Evolutionary conservation across 2,329 filamentous ascomycete species (phyloP).

Genomic region (Pochonia chlamydosporia): DNA sequence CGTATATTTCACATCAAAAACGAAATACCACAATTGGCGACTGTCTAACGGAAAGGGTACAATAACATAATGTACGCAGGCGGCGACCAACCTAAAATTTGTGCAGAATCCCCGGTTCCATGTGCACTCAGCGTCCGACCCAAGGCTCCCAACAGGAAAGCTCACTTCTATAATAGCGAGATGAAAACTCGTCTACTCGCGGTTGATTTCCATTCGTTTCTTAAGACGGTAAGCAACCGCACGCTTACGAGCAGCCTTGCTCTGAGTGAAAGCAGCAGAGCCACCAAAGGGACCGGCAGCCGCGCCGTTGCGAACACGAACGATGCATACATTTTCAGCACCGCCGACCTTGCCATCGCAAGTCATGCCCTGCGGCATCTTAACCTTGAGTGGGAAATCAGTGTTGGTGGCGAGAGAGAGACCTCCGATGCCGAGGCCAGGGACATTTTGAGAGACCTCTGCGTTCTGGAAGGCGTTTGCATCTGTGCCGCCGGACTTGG

Average conservation of each 20-base stretch:
- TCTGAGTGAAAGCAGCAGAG: conserved; percentile 60
- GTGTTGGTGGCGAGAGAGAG: conserved; percentile 53
- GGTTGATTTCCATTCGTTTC: conserved; percentile 30
- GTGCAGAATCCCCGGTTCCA: no score
- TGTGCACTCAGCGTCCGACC: no score
- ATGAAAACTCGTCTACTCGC: neutral
- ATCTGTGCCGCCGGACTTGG: conserved; percentile 58
- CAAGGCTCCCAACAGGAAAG: no score
- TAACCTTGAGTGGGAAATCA: conserved; percentile 59
- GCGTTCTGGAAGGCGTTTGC: conserved; percentile 54
- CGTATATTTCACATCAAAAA: no score
- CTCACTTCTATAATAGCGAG: no score
- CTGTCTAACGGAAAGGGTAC: no score
- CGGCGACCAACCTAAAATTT: no score
- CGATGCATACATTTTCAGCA: conserved; percentile 59
- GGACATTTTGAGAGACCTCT: conserved; percentile 54
- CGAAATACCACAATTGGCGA: no score
- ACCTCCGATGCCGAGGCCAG: conserved; percentile 48
- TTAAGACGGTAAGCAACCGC: conserved; percentile 48
- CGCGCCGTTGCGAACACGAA: conserved; percentile 57
- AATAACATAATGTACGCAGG: no score
- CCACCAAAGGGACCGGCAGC: conserved; percentile 62
- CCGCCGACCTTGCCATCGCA: conserved; percentile 55
- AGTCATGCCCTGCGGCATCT: conserved; percentile 63
- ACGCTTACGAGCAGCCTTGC: conserved; percentile 51